Evolutionary conservation across 2,329 filamentous ascomycete species (phyloP), one percentile per base, ranked within the genome.

Genomic region (Ploettnerulaceae sp.): DNA sequence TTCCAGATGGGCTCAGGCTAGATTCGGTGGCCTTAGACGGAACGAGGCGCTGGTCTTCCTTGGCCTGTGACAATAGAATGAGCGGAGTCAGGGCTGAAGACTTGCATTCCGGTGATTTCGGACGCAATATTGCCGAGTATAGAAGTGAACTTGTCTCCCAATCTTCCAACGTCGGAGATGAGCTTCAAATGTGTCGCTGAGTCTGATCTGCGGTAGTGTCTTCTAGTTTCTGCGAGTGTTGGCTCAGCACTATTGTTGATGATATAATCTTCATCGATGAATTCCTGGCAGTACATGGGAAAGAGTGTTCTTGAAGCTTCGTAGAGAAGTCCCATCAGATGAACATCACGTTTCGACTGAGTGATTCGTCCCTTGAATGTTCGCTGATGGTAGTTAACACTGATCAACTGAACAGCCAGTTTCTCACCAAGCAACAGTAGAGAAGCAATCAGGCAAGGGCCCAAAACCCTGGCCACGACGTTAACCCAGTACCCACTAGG

Each of bases 81-180:
- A 1, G 90, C 83, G 4, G 89, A 86, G 60, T 86, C 91, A 11
- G 89, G 84, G 66, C 96, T 95, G 71, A 97, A 95, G 17, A 96
- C 85, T 61, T 95, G 82, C 70, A 93, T 95, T 56, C 93, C 93
- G 0, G 93, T 95, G 49, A 98, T 90, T 61, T 97, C 93, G 2
- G 88, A 87, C 1, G 93, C 91, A 40, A 97, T 81, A 60, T 95
- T 93, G 18, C 93, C 93, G 65, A 97, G 94, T 0, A 84, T 86
- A 2, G 89, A 90, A 0, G 90, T 95, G 52, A 97, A 81, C 69
- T 95, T 95, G 72, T 94, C 91, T 60, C 91, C 91, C 45, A 95
- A 74, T 17, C 89, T 82, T 31, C 86, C 86, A 40, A 89, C 82
- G 45, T 84, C 81, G n/a, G 63, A 64, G 39, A 97, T 82, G 12